A percentile compares a stretch with the other conserved stretches of the same genome.
These are phyloP conservation scores for Pestalotiopsis sp. DNA, from an alignment of 2,329 filamentous ascomycete species.

Conservation along the genomic window DNA sequence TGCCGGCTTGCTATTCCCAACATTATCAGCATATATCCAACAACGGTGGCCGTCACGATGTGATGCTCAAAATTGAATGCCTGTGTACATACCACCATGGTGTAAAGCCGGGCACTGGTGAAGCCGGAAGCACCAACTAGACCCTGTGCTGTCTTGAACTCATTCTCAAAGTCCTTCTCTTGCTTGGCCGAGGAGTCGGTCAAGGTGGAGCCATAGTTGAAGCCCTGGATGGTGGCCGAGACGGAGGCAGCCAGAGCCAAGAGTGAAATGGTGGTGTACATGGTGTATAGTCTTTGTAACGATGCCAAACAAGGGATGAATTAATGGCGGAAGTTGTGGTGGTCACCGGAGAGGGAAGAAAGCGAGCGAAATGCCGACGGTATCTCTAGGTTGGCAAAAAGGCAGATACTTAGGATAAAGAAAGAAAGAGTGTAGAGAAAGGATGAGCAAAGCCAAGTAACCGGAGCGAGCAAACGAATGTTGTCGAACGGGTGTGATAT, in stretches of 20 bases:
- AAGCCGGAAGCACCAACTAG: slow-evolving; percentile 68
- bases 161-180: slow-evolving; percentile 67
- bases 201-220: slow-evolving; percentile 72
- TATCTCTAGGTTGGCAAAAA: no score
- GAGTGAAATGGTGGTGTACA: slow-evolving; percentile 19
- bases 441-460: not conserved
- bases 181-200: slow-evolving; percentile 60
- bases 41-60: not conserved
- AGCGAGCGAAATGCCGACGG: no score
- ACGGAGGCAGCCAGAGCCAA: slow-evolving; percentile 40
- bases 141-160: slow-evolving; percentile 67
- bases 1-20: slow-evolving; percentile 58
- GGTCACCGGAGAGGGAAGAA: no score
- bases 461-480: no score
- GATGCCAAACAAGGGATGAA: not conserved
- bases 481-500: no score
- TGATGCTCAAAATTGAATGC: not conserved
- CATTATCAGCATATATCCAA: slow-evolving; percentile 10
- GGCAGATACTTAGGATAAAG: no score
- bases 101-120: slow-evolving; percentile 73
- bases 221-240: slow-evolving; percentile 56
- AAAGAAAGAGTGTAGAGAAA: not conserved
- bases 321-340: no score
- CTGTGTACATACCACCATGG: slow-evolving; percentile 57
- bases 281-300: not conserved